These are phyloP conservation scores for Bipolaris oryzae DNA, from an alignment of 2,329 filamentous ascomycete species.

Conservation along the genomic window DNA sequence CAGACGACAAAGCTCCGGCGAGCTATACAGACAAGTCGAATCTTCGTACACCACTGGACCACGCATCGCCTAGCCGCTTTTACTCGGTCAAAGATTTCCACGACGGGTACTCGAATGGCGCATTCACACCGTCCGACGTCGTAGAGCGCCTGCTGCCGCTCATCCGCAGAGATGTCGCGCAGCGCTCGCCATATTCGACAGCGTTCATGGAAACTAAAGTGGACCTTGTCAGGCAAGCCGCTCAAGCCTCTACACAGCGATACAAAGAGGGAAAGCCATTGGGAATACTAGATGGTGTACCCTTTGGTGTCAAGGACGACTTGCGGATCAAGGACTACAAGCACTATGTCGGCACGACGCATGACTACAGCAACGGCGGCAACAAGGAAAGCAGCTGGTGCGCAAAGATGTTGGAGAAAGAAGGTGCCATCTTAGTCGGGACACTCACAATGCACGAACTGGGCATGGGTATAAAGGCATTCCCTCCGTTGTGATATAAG, in stretches of 20 bases:
- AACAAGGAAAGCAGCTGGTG: conserved; percentile 69
- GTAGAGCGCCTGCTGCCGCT: conserved; percentile 73
- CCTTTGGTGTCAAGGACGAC: conserved; percentile 85
- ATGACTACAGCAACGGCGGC: conserved; percentile 60
- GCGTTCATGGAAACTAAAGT: conserved; percentile 74
- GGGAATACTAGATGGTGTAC: conserved; percentile 78
- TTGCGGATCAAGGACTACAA: conserved; percentile 73
- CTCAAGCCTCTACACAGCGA: conserved; percentile 73
- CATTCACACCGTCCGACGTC: conserved; percentile 74
- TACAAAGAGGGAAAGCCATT: conserved; percentile 71
- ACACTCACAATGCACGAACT: conserved; percentile 83
- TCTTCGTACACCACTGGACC: conserved; percentile 26
- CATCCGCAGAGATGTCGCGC: conserved; percentile 64
- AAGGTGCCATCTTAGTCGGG: conserved; percentile 75
- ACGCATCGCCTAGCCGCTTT: conserved; percentile 38
- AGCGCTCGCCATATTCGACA: conserved; percentile 66
- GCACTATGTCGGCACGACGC: conserved; percentile 67
- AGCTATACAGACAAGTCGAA: conserved; percentile 28
- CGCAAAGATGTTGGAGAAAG: conserved; percentile 71
- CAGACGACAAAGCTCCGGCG: conserved; percentile 21
- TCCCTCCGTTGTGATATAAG: neutral
- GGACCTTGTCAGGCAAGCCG: conserved; percentile 69
- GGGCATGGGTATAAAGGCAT: conserved; percentile 63
- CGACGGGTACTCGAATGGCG: conserved; percentile 71
- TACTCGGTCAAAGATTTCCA: conserved; percentile 76